These are phyloP conservation scores for Angophora floribunda DNA, from an alignment of 345 rosid species.

Conservation along the genomic window DNA sequence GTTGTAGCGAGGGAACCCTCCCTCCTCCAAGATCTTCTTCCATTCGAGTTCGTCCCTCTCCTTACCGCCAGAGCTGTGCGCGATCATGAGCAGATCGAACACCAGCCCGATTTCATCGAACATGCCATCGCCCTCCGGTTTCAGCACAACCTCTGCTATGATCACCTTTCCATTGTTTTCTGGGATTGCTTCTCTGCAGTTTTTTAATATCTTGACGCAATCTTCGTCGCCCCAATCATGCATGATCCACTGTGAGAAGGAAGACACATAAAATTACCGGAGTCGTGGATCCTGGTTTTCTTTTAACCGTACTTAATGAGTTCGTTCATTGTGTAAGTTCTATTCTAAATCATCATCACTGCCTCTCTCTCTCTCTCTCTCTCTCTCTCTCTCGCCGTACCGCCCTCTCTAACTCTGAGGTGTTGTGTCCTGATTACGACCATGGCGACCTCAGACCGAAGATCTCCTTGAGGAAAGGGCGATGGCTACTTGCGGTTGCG, in stretches of 20 bases:
- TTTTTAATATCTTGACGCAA: slow-evolving; percentile 8
- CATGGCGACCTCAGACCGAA: background rate
- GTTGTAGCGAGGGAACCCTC: slow-evolving; percentile 17
- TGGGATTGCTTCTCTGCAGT: slow-evolving; percentile 8
- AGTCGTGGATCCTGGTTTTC: background rate
- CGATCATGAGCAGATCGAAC: slow-evolving; percentile 17
- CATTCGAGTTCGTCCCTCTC: slow-evolving; percentile 16
- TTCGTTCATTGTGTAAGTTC: background rate
- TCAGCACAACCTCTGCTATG: slow-evolving; percentile 5
- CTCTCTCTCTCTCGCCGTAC: too few relatives aligned
- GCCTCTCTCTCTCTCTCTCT: background rate
- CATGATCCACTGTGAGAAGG: slow-evolving; percentile 5
- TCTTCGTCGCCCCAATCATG: slow-evolving; percentile 19
- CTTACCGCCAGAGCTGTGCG: slow-evolving; percentile 3
- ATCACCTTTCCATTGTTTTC: slow-evolving; percentile 4
- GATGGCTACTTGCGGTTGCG: background rate
- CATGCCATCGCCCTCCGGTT: background rate
- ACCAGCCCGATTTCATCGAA: background rate
- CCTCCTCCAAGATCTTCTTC: slow-evolving; percentile 15
- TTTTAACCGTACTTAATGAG: background rate
- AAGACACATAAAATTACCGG: background rate
- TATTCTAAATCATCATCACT: background rate
- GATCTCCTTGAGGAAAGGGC: background rate
- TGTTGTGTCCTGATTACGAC: background rate
- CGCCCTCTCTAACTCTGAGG: background rate